Evolutionary conservation across 345 rosid species (phyloP).

Genomic region (Salix purpurea): DNA sequence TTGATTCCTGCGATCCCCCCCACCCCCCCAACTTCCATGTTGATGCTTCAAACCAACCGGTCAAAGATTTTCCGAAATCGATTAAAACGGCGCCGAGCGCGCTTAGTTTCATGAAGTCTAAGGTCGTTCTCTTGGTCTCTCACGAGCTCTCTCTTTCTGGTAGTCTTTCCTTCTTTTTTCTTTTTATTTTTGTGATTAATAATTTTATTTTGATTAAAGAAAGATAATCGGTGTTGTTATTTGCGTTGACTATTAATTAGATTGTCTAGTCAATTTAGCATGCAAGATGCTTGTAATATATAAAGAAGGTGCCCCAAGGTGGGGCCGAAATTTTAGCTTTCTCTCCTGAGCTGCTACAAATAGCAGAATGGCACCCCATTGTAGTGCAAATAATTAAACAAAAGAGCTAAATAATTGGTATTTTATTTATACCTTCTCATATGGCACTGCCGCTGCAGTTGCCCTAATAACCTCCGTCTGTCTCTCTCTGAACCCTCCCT

Average conservation of each 20-base stretch:
- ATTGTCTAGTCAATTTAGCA: background rate
- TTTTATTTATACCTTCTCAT: too few relatives aligned
- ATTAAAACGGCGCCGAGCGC: slow-evolving; percentile 25
- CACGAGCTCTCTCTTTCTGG: slow-evolving; percentile 47
- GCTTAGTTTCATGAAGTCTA: slow-evolving; percentile 48
- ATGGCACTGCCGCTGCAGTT: too few relatives aligned
- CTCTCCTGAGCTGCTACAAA: too few relatives aligned
- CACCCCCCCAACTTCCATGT: background rate
- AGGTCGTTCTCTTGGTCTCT: slow-evolving; percentile 40
- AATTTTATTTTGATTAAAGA: background rate
- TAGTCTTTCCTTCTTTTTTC: background rate
- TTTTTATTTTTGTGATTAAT: background rate
- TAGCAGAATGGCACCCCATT: too few relatives aligned
- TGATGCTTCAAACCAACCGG: background rate
- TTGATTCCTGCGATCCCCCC: slow-evolving; percentile 36
- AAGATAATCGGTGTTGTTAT: background rate
- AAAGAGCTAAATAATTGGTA: too few relatives aligned
- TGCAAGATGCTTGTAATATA: background rate
- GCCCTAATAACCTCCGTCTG: too few relatives aligned
- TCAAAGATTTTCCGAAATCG: background rate
- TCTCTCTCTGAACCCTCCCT: too few relatives aligned
- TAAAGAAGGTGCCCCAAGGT: too few relatives aligned
- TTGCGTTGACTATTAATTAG: background rate
- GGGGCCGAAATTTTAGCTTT: slow-evolving; percentile 15
- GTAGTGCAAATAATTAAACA: too few relatives aligned